Evolutionary conservation across 2,329 filamentous ascomycete species (phyloP).

Genomic region (Penicillium janthinellum): DNA sequence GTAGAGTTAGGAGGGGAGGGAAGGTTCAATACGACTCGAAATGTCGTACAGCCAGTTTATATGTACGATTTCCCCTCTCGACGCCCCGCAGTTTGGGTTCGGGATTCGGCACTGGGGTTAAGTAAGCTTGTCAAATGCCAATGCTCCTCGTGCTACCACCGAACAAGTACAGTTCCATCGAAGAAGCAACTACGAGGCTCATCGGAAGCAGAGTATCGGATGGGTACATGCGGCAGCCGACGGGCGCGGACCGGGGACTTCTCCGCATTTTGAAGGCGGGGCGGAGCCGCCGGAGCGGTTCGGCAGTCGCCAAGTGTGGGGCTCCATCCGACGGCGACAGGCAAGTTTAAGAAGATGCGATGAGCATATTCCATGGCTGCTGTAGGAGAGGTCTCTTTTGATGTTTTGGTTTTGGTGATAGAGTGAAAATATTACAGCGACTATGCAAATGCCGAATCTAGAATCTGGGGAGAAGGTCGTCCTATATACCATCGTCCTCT

Average conservation of each 20-base stretch:
- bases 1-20: neutral
- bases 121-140: neutral
- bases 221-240: neutral
- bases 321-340: neutral
- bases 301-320: neutral
- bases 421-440: neutral
- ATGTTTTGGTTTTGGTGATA: too few relatives aligned
- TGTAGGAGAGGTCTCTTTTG: too few relatives aligned
- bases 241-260: neutral
- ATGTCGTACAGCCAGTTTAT: neutral
- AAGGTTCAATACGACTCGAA: neutral
- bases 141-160: neutral
- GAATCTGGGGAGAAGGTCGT: too few relatives aligned
- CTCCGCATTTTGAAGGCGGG: constrained; percentile 3
- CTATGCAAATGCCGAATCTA: neutral
- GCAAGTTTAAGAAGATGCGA: neutral
- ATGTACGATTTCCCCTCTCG: neutral
- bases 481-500: too few relatives aligned
- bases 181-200: neutral
- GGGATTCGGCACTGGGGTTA: neutral
- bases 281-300: constrained; percentile 2
- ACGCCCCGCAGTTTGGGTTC: neutral
- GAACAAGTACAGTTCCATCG: neutral
- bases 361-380: neutral
- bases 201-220: constrained; percentile 2